Base-by-base conservation (phyloP, 768 basidiomycete species). In the Rhodotorula diobovata region DNA sequence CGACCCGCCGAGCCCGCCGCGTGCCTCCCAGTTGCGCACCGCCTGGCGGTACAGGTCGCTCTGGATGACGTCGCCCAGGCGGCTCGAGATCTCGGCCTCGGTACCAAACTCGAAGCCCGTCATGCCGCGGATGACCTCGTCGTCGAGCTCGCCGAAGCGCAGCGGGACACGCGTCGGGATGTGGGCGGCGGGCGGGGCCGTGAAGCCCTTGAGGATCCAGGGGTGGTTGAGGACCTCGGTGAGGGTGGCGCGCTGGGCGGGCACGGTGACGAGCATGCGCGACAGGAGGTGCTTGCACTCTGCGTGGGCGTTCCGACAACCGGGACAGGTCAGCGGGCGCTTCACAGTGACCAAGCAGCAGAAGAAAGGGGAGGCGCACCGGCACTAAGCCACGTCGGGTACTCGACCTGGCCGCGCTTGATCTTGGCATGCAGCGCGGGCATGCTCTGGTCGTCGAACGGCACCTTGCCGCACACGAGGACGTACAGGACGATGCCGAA, bases 401-500 rank as follows among this genome's bases (percentile, higher is more conserved):
- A 98, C 78, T 99, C 96, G 43, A 97, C 94, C 51, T 93, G 82
- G 0, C 96, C 95, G 10, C 94, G 87, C 81, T 99, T 99, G 81
- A 99, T 99, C 83, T 98, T 99, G 35, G 96, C 96, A 79, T 98
- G 96, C 63, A 99, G 82, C 0, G 96, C 96, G 4, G 96, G 95
- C 96, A 98, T 99, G 79, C 90, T 93, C 81, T 98, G 93, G 80
- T 99, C 96, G 77, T 99, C 96, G 79, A 99, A 98, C 0, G 96
- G 95, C 7, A 99, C 96, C 82, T 96, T 97, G 59, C 96, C 96
- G 79, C 95, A 99, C 0, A 99, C 94, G 62, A 99, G 85, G 30
- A 96, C 93, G 77, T 98, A 98, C 35, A 99, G 85, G 12, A 99
- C 96, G 74, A 99, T 94, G 18, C 96, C 95, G 75, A 99, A 98